Evolutionary conservation across 495 filamentous ascomycete species (phyloP).

Genomic region (Collariella sp.): DNA sequence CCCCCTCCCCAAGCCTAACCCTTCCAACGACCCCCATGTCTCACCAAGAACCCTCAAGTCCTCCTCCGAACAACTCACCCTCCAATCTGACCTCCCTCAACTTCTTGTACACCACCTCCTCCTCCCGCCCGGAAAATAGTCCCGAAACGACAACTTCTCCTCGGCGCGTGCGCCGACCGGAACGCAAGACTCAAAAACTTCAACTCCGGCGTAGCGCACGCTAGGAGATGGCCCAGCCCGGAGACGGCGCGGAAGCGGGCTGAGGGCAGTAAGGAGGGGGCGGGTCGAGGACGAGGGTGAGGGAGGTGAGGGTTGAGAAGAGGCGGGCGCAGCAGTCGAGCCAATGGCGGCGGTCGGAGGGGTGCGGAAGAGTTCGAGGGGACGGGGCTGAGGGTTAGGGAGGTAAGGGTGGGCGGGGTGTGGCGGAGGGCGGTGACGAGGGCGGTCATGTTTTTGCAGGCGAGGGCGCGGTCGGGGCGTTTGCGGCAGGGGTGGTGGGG

Average conservation of each 20-base stretch:
- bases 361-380: conserved; percentile 39
- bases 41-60: conserved; percentile 37
- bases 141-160: conserved; percentile 39
- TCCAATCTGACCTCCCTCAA: conserved; percentile 40
- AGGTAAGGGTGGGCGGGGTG: conserved; percentile 26
- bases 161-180: conserved; percentile 33
- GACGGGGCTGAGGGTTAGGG: conserved; percentile 38
- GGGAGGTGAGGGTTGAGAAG: conserved; percentile 31
- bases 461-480: conserved; percentile 31
- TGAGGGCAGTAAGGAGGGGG: conserved; percentile 28
- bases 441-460: conserved; percentile 37
- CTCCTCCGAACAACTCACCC: conserved; percentile 37
- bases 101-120: conserved; percentile 27
- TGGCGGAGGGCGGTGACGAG: conserved; percentile 38
- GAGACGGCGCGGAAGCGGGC: conserved; percentile 33
- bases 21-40: conserved; percentile 32
- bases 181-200: conserved; percentile 37
- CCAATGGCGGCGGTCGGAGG: conserved; percentile 35
- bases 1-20: conserved; percentile 38
- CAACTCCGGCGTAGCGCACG: conserved; percentile 29
- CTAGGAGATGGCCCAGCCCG: conserved; percentile 38
- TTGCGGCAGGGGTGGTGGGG: conserved; percentile 36
- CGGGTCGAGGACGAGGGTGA: conserved; percentile 35
- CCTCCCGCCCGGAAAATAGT: too few relatives aligned
- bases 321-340: conserved; percentile 36